Percentiles rank a stretch among this genome's conserved stretches.
These are phyloP conservation scores for Galeopsis tetrahit DNA, from an alignment of 257 asterid species.

Conservation along the genomic window DNA sequence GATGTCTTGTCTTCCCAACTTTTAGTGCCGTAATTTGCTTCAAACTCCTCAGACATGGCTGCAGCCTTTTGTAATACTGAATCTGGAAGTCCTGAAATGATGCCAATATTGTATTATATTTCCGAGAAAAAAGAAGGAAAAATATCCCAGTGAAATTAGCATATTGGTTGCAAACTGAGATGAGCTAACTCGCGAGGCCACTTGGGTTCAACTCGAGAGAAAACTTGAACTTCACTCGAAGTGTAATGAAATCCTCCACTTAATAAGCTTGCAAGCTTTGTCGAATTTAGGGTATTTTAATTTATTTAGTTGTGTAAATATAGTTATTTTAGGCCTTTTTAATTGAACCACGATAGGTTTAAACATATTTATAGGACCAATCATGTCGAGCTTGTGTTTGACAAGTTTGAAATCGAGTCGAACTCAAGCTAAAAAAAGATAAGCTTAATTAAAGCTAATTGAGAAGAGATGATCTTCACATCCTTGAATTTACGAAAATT, in stretches of 20 bases:
- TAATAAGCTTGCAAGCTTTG: neutral
- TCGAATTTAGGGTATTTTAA: neutral
- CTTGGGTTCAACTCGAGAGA: neutral
- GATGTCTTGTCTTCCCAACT: slow-evolving; percentile 54
- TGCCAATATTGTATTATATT: slow-evolving; percentile 17
- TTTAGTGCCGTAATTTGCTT: slow-evolving; percentile 53
- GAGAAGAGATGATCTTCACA: neutral
- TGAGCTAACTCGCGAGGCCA: neutral
- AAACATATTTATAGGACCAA: too few relatives aligned
- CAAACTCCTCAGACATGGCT: slow-evolving; percentile 76
- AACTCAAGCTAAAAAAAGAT: too few relatives aligned
- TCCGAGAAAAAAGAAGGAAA: neutral
- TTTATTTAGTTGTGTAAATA: neutral
- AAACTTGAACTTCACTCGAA: neutral
- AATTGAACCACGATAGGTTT: too few relatives aligned
- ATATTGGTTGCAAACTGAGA: neutral
- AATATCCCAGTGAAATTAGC: neutral
- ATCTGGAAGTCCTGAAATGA: slow-evolving; percentile 83
- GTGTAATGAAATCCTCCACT: neutral
- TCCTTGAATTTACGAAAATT: neutral
- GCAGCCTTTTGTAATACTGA: slow-evolving; percentile 72
- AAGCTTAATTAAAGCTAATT: too few relatives aligned
- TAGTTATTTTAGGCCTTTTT: too few relatives aligned
- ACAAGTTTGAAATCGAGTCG: too few relatives aligned
- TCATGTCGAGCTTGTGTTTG: too few relatives aligned